phyloP scores from a whole-genome alignment of 805 yeast genomes.

The Lachancea meyersii region DNA sequence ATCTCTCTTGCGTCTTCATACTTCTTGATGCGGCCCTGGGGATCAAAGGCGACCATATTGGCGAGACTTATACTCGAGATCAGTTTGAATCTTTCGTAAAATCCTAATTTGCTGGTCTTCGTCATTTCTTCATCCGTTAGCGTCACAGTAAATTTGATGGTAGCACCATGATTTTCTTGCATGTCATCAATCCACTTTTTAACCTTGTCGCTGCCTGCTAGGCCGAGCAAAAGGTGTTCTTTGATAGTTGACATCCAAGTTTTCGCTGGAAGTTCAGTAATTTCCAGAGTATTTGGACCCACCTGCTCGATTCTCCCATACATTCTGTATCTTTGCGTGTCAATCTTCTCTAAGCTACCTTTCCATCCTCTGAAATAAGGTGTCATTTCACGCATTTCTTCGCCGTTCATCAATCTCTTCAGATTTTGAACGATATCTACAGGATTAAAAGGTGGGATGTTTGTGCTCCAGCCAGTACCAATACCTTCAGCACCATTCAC shows the following conservation, averaged over 20 bases:
- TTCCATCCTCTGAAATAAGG: constrained; percentile 98
- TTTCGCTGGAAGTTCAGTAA: constrained; percentile 86
- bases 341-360: constrained; percentile 64
- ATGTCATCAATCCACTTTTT: constrained; percentile 88
- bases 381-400: constrained; percentile 61
- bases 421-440: constrained; percentile 71
- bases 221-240: constrained; percentile 69
- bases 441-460: constrained; percentile 87
- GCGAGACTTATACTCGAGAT: constrained; percentile 59
- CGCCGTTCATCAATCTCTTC: constrained; percentile 63
- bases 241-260: constrained; percentile 91
- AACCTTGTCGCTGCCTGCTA: constrained; percentile 67
- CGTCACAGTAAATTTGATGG: constrained; percentile 71
- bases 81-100: constrained; percentile 78
- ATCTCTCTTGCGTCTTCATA: constrained; percentile 74
- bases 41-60: constrained; percentile 95
- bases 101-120: constrained; percentile 66
- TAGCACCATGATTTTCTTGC: constrained; percentile 87
- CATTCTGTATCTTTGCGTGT: constrained; percentile 63
- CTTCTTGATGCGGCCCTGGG: constrained; percentile 77
- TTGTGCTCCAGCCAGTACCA: constrained; percentile 98
- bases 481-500: constrained; percentile 97
- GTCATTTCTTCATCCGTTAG: constrained; percentile 77
- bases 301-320: constrained; percentile 76
- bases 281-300: constrained; percentile 75